phyloP scores from a whole-genome alignment of 768 basidiomycete genomes.

The Imleria badia region DNA sequence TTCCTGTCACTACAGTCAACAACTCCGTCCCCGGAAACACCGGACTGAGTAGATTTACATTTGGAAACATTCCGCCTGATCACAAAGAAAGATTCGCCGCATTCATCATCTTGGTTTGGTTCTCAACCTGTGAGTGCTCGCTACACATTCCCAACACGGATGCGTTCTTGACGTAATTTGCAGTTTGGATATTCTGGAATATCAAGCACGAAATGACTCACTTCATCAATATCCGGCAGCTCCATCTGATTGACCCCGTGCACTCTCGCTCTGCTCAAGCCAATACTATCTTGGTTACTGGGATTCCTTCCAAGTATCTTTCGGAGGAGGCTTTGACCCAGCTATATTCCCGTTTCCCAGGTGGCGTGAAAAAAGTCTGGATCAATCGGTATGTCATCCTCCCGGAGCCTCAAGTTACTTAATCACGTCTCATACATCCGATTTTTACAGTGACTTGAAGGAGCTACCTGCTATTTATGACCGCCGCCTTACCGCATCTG shows the following conservation, averaged over 20 bases:
- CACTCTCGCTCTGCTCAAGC: constrained; percentile 84
- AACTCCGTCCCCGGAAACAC: constrained; percentile 45
- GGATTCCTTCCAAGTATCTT: constrained; percentile 78
- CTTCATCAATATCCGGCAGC: constrained; percentile 79
- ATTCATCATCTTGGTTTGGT: constrained; percentile 72
- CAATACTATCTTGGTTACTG: constrained; percentile 87
- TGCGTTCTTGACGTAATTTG: not conserved
- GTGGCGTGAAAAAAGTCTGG: constrained; percentile 91
- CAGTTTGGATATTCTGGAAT: constrained; percentile 86
- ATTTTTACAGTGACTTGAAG: constrained; percentile 63
- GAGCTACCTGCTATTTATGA: constrained; percentile 84
- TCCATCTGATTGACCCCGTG: constrained; percentile 69
- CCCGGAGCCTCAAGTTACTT: not conserved
- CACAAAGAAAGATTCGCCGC: constrained; percentile 67
- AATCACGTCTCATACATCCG: not conserved
- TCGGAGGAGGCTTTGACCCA: constrained; percentile 62
- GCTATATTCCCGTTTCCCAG: constrained; percentile 82
- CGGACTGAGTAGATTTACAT: constrained; percentile 71
- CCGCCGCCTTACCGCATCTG: constrained; percentile 66
- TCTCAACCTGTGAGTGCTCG: constrained; percentile 68
- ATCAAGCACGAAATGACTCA: constrained; percentile 78
- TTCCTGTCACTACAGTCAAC: constrained; percentile 68
- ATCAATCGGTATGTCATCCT: constrained; percentile 63
- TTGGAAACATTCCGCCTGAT: constrained; percentile 66
- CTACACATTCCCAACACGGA: not conserved